Conservation (phyloP, 1,284 basidiomycete genomes). For the Irpex sp. region DNA sequence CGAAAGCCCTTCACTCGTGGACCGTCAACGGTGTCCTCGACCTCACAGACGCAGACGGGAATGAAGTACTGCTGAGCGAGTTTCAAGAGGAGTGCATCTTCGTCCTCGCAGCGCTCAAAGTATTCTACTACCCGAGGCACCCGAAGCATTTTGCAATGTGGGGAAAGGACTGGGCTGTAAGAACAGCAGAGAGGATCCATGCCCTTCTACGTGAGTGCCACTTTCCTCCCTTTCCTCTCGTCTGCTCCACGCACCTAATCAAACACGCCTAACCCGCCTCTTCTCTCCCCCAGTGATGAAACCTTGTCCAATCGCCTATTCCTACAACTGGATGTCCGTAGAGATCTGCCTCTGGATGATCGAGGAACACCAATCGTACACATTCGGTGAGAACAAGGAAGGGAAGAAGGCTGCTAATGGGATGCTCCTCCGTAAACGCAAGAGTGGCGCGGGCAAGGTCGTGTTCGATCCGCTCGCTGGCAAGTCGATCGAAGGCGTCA, state of each 20-base stretch:
- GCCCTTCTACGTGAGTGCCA: slow-evolving; percentile 19
- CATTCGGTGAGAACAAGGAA: slow-evolving; percentile 5
- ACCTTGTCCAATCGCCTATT: slow-evolving; percentile 22
- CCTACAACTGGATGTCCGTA: slow-evolving; percentile 20
- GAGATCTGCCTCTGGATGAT: slow-evolving; percentile 20
- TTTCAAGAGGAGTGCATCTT: slow-evolving; percentile 19
- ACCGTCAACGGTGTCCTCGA: slow-evolving; percentile 9
- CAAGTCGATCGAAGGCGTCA: neutral
- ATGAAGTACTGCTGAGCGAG: slow-evolving; percentile 8
- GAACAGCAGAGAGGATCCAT: slow-evolving; percentile 21
- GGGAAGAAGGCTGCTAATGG: slow-evolving; percentile 12
- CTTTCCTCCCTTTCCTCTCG: neutral
- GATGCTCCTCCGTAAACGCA: slow-evolving; percentile 24
- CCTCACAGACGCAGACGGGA: neutral
- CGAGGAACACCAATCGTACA: slow-evolving; percentile 15
- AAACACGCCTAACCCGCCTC: neutral
- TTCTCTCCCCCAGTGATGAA: slow-evolving; percentile 13
- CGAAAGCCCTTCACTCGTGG: slow-evolving; percentile 1
- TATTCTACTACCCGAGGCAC: slow-evolving; percentile 19
- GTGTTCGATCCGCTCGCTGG: neutral
- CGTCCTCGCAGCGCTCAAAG: slow-evolving; percentile 23
- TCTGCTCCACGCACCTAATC: neutral
- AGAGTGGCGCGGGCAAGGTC: slow-evolving; percentile 9
- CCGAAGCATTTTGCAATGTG: slow-evolving; percentile 23
- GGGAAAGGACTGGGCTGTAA: slow-evolving; percentile 16